phyloP scores from a whole-genome alignment of 768 basidiomycete species.

The Myochromella boudieri region DNA sequence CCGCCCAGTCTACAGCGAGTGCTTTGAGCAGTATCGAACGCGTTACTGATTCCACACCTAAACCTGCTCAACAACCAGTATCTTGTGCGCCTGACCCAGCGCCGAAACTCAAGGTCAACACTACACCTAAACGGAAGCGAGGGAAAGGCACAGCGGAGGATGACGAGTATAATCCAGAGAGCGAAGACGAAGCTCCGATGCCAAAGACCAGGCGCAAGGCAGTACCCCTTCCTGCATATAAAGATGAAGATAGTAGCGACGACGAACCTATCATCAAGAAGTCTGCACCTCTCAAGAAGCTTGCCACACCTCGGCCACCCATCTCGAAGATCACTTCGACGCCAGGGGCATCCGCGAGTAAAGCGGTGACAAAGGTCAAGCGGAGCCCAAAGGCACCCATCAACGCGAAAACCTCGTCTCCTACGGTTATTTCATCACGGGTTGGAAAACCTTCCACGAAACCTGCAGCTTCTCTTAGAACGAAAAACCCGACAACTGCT shows the following conservation, averaged over 20 bases:
- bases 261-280: neutral
- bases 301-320: too few species aligned
- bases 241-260: slow-evolving; percentile 8
- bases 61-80: too few species aligned
- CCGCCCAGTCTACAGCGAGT: too few species aligned
- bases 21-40: too few species aligned
- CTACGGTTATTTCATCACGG: neutral
- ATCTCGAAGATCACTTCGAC: neutral
- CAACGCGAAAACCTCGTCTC: neutral
- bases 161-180: neutral
- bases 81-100: too few species aligned
- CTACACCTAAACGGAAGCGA: slow-evolving; percentile 9
- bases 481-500: slow-evolving; percentile 5
- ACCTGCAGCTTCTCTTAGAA: neutral
- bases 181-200: neutral
- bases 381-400: neutral
- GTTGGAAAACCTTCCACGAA: neutral
- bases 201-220: neutral
- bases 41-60: too few species aligned
- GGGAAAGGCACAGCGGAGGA: neutral
- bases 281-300: too few species aligned
- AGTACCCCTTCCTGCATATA: neutral
- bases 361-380: slow-evolving; percentile 5
- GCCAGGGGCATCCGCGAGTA: neutral
- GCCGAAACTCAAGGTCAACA: neutral